Base-by-base conservation (phyloP, 495 filamentous ascomycete genomes). In the Lophium mytilinum region DNA sequence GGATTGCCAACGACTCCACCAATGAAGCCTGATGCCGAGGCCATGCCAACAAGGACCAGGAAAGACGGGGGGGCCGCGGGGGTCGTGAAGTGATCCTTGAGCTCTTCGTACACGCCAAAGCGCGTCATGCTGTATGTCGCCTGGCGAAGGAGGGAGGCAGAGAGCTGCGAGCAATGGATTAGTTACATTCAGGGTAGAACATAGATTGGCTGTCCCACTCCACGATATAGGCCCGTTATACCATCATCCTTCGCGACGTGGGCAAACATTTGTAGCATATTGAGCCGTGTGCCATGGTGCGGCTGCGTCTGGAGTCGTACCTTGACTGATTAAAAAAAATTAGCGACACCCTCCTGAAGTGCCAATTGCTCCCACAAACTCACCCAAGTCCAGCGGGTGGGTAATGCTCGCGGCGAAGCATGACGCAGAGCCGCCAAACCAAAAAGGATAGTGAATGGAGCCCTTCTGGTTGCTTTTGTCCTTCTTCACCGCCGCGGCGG, bases 381-480 rank as follows among this genome's bases (percentile, higher is more conserved):
- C 74, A 89, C 86, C 77, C 40, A 88, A 76, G 80, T 95, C 89
- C 63, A 96, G 76, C 30, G 91, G 91, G 76, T 96, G 91, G 35
- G 91, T 96, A 19, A 94, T 83, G 61, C 82, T 83, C 10, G 91
- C 91, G 37, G 91, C 90, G 74, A 94, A 85, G 70, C 87, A 92
- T 61, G 86, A 90, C 17, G 91, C 88, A 66, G 86, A 92, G 19
- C 91, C 91, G 39, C 91, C 91, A 72, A 96, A 95, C 91, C 91
- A 96, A 74, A 96, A 93, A 3, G 73, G 73, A 63, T 76, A 76
- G 53, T 69, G 72, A 55, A 76, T 63, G 21, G 58, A 59, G 6
- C 60, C 51, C 30, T 66, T 64, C 50, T 66, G 64, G 45, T 54
- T 57, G 47, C 61, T 61, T 57, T 66, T 61, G 57, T 61, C 66